Evolutionary conservation across 2,329 filamentous ascomycete genomes (phyloP), one percentile per base, ranked within the genome.

Genomic region (Sporothrix luriei): DNA sequence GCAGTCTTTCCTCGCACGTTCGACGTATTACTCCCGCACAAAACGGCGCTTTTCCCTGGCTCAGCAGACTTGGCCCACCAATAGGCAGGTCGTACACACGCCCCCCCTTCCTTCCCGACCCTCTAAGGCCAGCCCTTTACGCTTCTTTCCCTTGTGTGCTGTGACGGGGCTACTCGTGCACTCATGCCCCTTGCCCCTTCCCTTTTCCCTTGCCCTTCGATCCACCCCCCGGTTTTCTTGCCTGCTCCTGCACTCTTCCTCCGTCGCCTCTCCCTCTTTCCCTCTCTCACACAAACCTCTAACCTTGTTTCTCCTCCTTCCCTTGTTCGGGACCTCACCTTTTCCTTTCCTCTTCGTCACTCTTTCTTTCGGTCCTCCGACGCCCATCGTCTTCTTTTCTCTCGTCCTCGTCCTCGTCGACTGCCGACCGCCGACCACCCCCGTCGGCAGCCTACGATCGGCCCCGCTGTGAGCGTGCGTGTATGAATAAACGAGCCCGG

Each of bases 221-320:
- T 57, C 54, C 61, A 62, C 49, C 49, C 67, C 68, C 68, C 62
- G n/a, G 52, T 51, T 69, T 57, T 69, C 52, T 51, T 49, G 19
- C 43, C 61, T 68, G 52, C 57, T 64, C 65, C n/a, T 54, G 52
- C 51, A 24, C 62, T 54, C 43, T 24, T 43, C 40, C 40, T 16
- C 40, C 40, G 14, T 54, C 33, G 19, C 55, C 43, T 48, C 38
- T 67, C 64, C 52, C 40, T 46, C 64, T 26, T 62, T 66, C 54
- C 51, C 46, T 54, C 48, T 61, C 55, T 49, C 64, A 29, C 54
- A 49, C 61, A 38, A 55, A 62, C 38, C 57, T 54, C 48, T 55
- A 64, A 69, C 67, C 46, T 68, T 49, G 55, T 55, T 69, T 48
- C 24, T 21, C 19, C 61, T 9, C n/a, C 6, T 61, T 51, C 29